A percentile compares a stretch with the other conserved stretches of the same genome.
phyloP scores from a whole-genome alignment of 2,329 filamentous ascomycete genomes.

The Aspergillus fumigatiaffinis region DNA sequence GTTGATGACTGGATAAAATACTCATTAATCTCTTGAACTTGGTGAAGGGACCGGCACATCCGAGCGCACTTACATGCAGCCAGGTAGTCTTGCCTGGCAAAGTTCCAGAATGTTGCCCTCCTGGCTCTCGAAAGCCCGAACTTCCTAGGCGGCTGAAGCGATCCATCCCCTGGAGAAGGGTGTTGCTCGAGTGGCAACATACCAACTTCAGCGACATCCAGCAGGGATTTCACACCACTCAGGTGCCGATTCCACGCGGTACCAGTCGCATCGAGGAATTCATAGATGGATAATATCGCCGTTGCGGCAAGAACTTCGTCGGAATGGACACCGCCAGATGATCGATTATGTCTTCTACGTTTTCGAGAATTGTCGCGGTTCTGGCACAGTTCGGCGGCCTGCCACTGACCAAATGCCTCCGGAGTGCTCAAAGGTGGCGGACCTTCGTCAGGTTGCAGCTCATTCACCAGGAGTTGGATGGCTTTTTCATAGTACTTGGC shows the following conservation, averaged over 20 bases:
- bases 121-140: constrained; percentile 52
- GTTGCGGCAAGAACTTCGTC: constrained; percentile 63
- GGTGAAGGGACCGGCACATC: background rate
- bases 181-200: constrained; percentile 38
- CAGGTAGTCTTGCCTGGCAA: constrained; percentile 63
- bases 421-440: constrained; percentile 31
- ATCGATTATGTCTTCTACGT: constrained; percentile 38
- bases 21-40: background rate
- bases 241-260: constrained; percentile 62
- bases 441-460: constrained; percentile 36
- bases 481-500: constrained; percentile 62
- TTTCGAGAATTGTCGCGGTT: constrained; percentile 42
- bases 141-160: constrained; percentile 27
- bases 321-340: constrained; percentile 37
- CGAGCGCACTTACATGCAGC: constrained; percentile 50
- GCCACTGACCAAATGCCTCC: constrained; percentile 35
- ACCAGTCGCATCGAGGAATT: constrained; percentile 63
- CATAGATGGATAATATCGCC: constrained; percentile 64
- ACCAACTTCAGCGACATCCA: constrained; percentile 45
- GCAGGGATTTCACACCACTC: constrained; percentile 61
- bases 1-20: constrained; percentile 45
- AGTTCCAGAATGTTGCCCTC: constrained; percentile 63
- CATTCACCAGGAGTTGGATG: constrained; percentile 53
- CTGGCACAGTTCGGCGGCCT: constrained; percentile 30
- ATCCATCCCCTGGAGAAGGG: constrained; percentile 40